Evolutionary conservation across 495 filamentous ascomycete genomes (phyloP).

Genomic region (Amphirosellinia nigrospora): DNA sequence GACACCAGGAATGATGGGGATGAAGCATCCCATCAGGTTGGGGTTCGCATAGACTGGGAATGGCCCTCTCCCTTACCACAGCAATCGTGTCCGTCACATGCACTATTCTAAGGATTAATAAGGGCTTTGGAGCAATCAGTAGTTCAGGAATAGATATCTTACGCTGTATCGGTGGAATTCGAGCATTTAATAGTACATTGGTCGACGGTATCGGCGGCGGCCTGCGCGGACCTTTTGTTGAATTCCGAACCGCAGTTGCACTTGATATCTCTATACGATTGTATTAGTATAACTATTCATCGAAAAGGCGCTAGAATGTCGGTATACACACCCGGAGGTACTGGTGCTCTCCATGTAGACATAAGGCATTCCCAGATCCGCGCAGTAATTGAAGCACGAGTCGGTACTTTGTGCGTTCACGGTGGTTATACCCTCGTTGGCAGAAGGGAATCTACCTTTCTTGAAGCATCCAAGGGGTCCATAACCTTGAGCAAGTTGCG

Average conservation of each 20-base stretch:
- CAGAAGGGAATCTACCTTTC: constrained; percentile 8
- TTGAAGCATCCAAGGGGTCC: constrained; percentile 19
- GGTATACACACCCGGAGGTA: background rate
- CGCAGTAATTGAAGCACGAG: constrained; percentile 8
- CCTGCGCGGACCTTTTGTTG: background rate
- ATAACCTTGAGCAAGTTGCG: background rate
- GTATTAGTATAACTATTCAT: background rate
- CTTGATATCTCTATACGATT: background rate
- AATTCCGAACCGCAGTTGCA: constrained; percentile 21
- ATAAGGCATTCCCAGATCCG: constrained; percentile 12
- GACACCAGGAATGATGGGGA: constrained; percentile 30
- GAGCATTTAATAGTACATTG: background rate
- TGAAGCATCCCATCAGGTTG: constrained; percentile 36
- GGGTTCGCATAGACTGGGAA: constrained; percentile 34
- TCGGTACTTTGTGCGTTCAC: background rate
- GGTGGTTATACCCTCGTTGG: background rate
- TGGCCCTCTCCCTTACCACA: background rate
- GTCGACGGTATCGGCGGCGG: background rate
- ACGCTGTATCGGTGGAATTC: background rate
- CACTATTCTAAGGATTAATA: background rate
- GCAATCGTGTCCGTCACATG: constrained; percentile 19
- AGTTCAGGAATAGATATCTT: background rate
- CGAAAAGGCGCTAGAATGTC: background rate
- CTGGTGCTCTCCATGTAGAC: constrained; percentile 6
- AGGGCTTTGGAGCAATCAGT: background rate